Percentiles rank a stretch among this genome's conserved stretches.
phyloP scores from a whole-genome alignment of 805 yeast genomes.

The Spathaspora passalidarum region DNA sequence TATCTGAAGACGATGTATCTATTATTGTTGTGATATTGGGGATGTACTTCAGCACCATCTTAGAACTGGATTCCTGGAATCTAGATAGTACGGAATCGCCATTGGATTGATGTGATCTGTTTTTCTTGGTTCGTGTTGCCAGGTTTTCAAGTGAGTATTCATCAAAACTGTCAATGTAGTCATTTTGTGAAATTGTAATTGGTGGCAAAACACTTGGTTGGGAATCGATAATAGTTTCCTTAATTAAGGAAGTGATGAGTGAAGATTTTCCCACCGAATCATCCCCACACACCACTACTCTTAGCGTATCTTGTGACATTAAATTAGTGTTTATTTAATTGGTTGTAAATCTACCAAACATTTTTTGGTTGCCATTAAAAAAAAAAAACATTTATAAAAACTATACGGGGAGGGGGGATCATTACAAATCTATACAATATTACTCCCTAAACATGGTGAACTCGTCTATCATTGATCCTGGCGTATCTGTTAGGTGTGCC shows the following conservation, averaged over 20 bases:
- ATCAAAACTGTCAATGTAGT: slow-evolving; percentile 46
- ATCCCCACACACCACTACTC: slow-evolving; percentile 93
- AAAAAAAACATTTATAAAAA: slow-evolving; percentile 1
- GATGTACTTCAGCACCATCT: slow-evolving; percentile 25
- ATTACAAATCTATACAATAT: background rate
- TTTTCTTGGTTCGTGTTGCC: background rate
- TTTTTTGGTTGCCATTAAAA: background rate
- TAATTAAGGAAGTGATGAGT: slow-evolving; percentile 73
- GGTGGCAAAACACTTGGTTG: slow-evolving; percentile 68
- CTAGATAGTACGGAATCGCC: background rate
- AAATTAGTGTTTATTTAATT: too few species aligned
- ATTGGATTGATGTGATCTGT: background rate
- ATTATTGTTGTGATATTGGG: slow-evolving; percentile 62
- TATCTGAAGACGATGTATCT: slow-evolving; percentile 76
- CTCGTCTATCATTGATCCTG: slow-evolving; percentile 1
- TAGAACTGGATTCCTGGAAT: slow-evolving; percentile 2
- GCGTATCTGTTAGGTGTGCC: background rate
- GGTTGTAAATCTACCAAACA: background rate
- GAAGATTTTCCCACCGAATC: slow-evolving; percentile 86
- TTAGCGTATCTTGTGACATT: slow-evolving; percentile 48
- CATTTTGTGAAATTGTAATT: slow-evolving; percentile 69
- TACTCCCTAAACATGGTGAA: slow-evolving; percentile 2
- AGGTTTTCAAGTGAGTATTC: slow-evolving; percentile 12
- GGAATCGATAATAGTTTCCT: slow-evolving; percentile 70
- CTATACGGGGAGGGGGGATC: background rate